These are phyloP conservation scores for Ceraceosorus bombacis DNA, from an alignment of 1,284 basidiomycete genomes.

Conservation along the genomic window DNA sequence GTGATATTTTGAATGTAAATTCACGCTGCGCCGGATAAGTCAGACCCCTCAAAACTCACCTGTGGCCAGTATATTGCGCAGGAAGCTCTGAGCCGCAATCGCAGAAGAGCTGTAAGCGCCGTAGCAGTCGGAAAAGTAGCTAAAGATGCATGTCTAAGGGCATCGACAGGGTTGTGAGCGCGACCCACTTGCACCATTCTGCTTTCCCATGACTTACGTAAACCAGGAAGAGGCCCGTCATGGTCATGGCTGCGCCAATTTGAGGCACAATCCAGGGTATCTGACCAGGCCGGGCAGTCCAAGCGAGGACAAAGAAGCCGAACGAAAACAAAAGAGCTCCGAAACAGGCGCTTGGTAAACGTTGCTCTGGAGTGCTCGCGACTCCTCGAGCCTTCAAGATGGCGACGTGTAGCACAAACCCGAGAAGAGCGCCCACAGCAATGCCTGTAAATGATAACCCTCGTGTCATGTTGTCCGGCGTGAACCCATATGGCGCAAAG, in stretches of 20 bases:
- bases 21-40: background rate
- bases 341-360: conserved; percentile 50
- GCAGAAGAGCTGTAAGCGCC: conserved; percentile 65
- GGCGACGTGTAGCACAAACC: conserved; percentile 33
- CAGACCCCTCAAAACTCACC: background rate
- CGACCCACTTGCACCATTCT: too few species aligned
- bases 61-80: conserved; percentile 52
- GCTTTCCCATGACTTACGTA: conserved; percentile 13
- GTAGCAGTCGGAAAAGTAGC: conserved; percentile 12
- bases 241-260: conserved; percentile 17
- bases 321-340: conserved; percentile 25
- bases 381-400: conserved; percentile 55
- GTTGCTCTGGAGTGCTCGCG: conserved; percentile 47
- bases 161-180: too few species aligned
- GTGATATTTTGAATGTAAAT: background rate
- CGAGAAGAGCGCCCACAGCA: conserved; percentile 50
- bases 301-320: conserved; percentile 35
- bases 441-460: conserved; percentile 29
- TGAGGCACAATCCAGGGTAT: conserved; percentile 10
- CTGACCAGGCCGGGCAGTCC: conserved; percentile 39
- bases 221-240: conserved; percentile 44
- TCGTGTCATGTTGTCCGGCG: conserved; percentile 22
- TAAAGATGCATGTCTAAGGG: conserved; percentile 20
- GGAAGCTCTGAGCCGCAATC: conserved; percentile 68
- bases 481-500: conserved; percentile 58